phyloP scores from a whole-genome alignment of 495 filamentous ascomycete species.

The Trichoderma gamsii region DNA sequence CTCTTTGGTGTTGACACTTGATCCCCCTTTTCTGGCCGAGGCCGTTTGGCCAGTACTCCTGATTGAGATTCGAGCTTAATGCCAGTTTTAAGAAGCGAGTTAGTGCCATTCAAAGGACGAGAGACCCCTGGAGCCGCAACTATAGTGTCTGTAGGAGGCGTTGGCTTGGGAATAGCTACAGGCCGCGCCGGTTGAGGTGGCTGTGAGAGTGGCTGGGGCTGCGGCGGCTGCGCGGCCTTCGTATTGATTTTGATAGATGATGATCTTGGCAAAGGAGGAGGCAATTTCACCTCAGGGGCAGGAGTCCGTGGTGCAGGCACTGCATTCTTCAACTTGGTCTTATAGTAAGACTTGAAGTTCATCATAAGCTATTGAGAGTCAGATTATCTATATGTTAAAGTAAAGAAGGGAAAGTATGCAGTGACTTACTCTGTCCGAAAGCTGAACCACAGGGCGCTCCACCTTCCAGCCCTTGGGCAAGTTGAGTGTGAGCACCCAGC shows the following conservation, averaged over 20 bases:
- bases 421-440: slow-evolving; percentile 45
- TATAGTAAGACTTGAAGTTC: slow-evolving; percentile 27
- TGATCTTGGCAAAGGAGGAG: slow-evolving; percentile 21
- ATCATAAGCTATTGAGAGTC: slow-evolving; percentile 24
- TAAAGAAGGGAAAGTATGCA: not conserved
- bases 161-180: not conserved
- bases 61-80: not conserved
- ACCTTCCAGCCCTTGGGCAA: slow-evolving; percentile 68
- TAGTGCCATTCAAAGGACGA: not conserved
- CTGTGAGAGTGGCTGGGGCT: not conserved
- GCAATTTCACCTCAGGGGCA: slow-evolving; percentile 22
- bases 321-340: slow-evolving; percentile 18
- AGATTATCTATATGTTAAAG: not conserved
- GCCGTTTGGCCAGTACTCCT: slow-evolving; percentile 2
- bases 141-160: slow-evolving; percentile 1
- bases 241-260: slow-evolving; percentile 22
- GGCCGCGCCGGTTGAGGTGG: not conserved
- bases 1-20: slow-evolving; percentile 1
- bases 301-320: slow-evolving; percentile 14
- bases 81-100: not conserved
- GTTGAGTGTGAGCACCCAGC: slow-evolving; percentile 55
- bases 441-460: slow-evolving; percentile 35
- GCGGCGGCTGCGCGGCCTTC: slow-evolving; percentile 18
- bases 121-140: slow-evolving; percentile 4
- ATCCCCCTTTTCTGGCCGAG: slow-evolving; percentile 14